Evolutionary conservation across 768 basidiomycete genomes (phyloP), one percentile per base, ranked within the genome.

Genomic region (Rickenella mellea): DNA sequence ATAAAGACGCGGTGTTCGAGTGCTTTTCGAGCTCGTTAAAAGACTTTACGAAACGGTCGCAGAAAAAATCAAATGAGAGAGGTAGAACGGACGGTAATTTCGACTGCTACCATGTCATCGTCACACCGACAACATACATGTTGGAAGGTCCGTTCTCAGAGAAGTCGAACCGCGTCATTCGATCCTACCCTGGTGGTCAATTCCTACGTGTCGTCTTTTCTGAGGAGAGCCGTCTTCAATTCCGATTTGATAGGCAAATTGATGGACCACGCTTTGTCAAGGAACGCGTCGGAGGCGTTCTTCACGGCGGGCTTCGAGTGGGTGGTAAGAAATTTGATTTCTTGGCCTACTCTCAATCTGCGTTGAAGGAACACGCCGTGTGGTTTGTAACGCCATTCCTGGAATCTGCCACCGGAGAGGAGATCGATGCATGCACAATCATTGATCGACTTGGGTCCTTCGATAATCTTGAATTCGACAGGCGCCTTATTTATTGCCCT

Each of bases 271-370:
- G 39, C 5, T 83, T 80, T 48, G 65, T 80, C 41, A 53, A 58
- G 21, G 41, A 52, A 2, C 68, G 78, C 27, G 64, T 80, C 14
- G 73, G 74, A 1, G 51, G 59, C 10, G 52, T 76, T 22, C 55
- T 70, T 12, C 41, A 64, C 1, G 43, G 62, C 6, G 78, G 77
- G 0, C 51, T 84, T n/a, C 53, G 28, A 3, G 67, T 87, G 26
- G 78, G 73, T 2, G 71, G 73, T 1, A 64, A 74, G 27, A 51
- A 53, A 7, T 85, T 83, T 50, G 47, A 68, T 1, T 84, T 83
- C 51, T 64, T 87, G 11, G 83, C 78, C 0, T 85, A 84, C 57
- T 83, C 82, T 0, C 78, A 78, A 50, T 84, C 82, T 3, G 79
- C 83, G 0, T 60, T 85, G n/a, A 82, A 78, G 47, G 74, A 79